phyloP scores from a whole-genome alignment of 208 protist species.

The Leishmania arabica region DNA sequence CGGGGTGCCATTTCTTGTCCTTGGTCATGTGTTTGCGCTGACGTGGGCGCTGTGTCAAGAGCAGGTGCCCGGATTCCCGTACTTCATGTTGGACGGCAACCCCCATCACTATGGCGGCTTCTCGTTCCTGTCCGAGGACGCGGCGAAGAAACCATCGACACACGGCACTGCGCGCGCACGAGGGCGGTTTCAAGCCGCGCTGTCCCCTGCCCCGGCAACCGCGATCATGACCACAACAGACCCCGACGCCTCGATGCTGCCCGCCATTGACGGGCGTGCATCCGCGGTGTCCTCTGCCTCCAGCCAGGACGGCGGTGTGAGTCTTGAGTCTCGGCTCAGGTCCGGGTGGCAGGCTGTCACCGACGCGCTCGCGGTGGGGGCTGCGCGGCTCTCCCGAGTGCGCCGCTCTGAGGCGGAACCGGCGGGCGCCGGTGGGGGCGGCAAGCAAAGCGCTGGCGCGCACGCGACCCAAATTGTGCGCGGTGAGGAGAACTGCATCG shows the following conservation, averaged over 20 bases:
- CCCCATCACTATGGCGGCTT: constrained; percentile 28
- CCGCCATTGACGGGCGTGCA: background rate
- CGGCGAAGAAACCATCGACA: background rate
- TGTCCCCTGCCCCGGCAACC: constrained; percentile 9
- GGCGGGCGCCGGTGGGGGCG: background rate
- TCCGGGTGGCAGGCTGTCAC: constrained; percentile 7
- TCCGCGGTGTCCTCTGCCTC: constrained; percentile 13
- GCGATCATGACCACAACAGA: background rate
- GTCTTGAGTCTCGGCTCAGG: constrained; percentile 29
- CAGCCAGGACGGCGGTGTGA: constrained; percentile 23
- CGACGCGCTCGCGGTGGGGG: background rate
- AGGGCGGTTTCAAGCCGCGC: constrained; percentile 9
- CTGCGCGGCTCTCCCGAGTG: constrained; percentile 5
- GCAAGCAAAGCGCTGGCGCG: constrained; percentile 5
- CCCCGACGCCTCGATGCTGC: constrained; percentile 8
- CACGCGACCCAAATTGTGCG: constrained; percentile 23
- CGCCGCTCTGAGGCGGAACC: constrained; percentile 4
- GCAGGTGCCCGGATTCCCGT: constrained; percentile 71
- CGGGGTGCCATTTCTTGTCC: constrained; percentile 35
- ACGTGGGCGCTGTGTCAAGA: constrained; percentile 57
- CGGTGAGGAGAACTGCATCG: background rate
- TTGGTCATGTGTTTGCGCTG: constrained; percentile 45
- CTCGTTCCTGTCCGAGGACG: constrained; percentile 33
- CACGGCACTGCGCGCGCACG: background rate
- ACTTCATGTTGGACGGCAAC: constrained; percentile 64